These are phyloP conservation scores for Candida easanensis DNA, from an alignment of 805 yeast species.

Conservation along the genomic window DNA sequence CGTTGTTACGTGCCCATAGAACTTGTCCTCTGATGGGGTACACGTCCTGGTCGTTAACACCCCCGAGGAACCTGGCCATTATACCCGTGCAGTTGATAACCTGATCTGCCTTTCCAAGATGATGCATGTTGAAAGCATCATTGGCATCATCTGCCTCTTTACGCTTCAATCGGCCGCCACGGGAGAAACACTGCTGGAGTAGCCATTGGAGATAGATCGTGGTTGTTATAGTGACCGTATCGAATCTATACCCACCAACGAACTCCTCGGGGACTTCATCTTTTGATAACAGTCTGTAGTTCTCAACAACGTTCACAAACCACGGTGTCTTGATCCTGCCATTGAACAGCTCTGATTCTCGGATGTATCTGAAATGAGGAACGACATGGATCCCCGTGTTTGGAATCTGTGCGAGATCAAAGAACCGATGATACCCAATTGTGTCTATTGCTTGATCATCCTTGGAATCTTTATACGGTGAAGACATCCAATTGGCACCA, in stretches of 20 bases:
- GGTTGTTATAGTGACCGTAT: conserved; percentile 58
- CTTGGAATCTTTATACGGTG: conserved; percentile 42
- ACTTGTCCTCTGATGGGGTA: conserved; percentile 61
- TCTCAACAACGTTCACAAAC: conserved; percentile 44
- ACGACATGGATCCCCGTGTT: conserved; percentile 43
- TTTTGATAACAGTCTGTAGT: conserved; percentile 31
- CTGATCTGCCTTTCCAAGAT: conserved; percentile 41
- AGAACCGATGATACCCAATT: conserved; percentile 45
- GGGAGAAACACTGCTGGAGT: conserved; percentile 39
- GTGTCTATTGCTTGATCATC: conserved; percentile 42
- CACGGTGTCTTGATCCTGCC: conserved; percentile 39
- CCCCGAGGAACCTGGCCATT: conserved; percentile 40
- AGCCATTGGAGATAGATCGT: conserved; percentile 55
- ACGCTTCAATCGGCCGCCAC: conserved; percentile 48
- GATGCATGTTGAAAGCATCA: conserved; percentile 45
- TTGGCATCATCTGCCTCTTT: conserved; percentile 39
- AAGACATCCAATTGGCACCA: conserved; percentile 70
- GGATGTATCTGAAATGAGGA: conserved; percentile 17
- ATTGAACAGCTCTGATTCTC: conserved; percentile 13
- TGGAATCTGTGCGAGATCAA: conserved; percentile 48
- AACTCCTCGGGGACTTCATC: conserved; percentile 10
- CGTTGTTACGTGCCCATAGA: conserved; percentile 33
- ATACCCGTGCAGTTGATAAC: conserved; percentile 62
- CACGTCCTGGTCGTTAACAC: conserved; percentile 42
- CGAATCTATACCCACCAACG: conserved; percentile 46